These are phyloP conservation scores for Naganishia antarctica DNA, from an alignment of 768 basidiomycete species.

Conservation along the genomic window DNA sequence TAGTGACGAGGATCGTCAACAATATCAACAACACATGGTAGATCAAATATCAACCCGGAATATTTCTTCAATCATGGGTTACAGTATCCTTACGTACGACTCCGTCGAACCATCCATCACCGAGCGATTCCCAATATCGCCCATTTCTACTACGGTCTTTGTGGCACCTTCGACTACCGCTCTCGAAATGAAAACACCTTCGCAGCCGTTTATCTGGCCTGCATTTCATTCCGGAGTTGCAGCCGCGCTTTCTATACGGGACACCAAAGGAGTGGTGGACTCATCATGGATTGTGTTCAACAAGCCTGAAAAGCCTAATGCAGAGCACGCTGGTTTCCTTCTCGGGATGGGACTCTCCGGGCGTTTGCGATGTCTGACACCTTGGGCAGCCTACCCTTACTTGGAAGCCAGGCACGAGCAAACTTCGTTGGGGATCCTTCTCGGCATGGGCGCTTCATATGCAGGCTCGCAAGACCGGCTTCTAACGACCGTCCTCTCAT, in stretches of 20 bases:
- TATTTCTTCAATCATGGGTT: conserved; percentile 79
- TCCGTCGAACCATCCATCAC: conserved; percentile 65
- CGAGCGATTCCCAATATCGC: conserved; percentile 40
- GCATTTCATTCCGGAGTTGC: conserved; percentile 97
- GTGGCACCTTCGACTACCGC: conserved; percentile 43
- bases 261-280: conserved; percentile 69
- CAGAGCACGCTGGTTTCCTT: conserved; percentile 94
- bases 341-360: conserved; percentile 87
- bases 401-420: conserved; percentile 93
- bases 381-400: conserved; percentile 93
- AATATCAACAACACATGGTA: conserved; percentile 77
- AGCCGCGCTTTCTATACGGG: conserved; percentile 76
- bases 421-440: conserved; percentile 84
- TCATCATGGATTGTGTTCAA: conserved; percentile 94
- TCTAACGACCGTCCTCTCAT: conserved; percentile 82
- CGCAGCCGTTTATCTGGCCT: conserved; percentile 73
- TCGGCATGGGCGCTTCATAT: conserved; percentile 89
- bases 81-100: conserved; percentile 87
- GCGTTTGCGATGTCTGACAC: conserved; percentile 79
- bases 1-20: conserved; percentile 76
- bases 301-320: conserved; percentile 79
- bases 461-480: conserved; percentile 77
- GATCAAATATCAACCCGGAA: conserved; percentile 78
- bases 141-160: conserved; percentile 48
- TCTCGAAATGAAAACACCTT: conserved; percentile 60